These are phyloP conservation scores for Nymphaea thermarum DNA, from an alignment of 164 flowering plant genomes.

Conservation along the genomic window DNA sequence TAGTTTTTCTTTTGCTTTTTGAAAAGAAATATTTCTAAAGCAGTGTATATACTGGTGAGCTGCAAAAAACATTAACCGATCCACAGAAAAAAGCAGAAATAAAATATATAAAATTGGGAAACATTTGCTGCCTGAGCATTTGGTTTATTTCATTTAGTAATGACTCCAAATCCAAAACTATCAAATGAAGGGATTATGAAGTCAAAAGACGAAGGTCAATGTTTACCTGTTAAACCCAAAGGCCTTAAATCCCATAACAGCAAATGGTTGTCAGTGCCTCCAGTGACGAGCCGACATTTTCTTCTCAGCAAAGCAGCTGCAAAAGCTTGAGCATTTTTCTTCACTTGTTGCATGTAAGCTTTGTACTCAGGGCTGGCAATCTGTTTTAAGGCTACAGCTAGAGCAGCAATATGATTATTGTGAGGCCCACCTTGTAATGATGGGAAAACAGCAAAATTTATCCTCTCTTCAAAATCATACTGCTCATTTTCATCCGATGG, in stretches of 20 bases:
- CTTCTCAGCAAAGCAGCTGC: conserved; percentile 64
- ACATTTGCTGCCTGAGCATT: background rate
- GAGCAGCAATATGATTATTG: conserved; percentile 94
- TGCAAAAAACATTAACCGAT: no score
- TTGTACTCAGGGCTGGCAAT: conserved; percentile 76
- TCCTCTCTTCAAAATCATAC: conserved; percentile 80
- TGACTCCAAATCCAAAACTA: background rate
- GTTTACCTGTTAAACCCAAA: conserved; percentile 64
- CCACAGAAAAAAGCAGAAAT: no score
- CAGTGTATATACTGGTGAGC: no score
- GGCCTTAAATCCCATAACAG: conserved; percentile 80
- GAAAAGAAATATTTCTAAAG: no score
- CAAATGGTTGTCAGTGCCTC: conserved; percentile 92
- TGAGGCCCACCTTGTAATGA: conserved; percentile 95
- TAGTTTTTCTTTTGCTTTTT: no score
- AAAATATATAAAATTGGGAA: no score
- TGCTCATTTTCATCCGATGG: conserved; percentile 43
- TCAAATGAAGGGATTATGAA: background rate
- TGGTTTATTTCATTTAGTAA: background rate
- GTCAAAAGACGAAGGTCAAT: background rate
- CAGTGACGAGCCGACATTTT: conserved; percentile 75
- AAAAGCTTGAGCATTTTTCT: conserved; percentile 81
- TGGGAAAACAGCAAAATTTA: conserved; percentile 86
- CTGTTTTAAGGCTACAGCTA: conserved; percentile 85
- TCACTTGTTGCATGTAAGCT: conserved; percentile 77